Conservation (phyloP, 2,329 filamentous ascomycete species). For the Talaromyces sp. region DNA sequence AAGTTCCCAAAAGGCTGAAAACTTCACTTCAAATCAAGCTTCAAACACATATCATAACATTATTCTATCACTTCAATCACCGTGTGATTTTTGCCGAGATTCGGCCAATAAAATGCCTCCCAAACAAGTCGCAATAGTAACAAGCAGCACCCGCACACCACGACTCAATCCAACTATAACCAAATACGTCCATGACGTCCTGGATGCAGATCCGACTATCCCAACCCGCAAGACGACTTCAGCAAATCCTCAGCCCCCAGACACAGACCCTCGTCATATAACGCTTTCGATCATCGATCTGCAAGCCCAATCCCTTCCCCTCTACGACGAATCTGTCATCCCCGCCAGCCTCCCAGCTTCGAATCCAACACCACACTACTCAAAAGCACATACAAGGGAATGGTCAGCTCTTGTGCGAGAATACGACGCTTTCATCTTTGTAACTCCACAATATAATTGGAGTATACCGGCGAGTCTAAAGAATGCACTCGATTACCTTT, state of each 20-base stretch:
- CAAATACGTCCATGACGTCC: slow-evolving; percentile 33
- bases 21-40: too few relatives aligned
- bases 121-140: slow-evolving; percentile 39
- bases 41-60: not conserved
- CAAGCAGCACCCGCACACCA: slow-evolving; percentile 38
- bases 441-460: slow-evolving; percentile 58
- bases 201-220: slow-evolving; percentile 19
- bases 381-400: slow-evolving; percentile 36
- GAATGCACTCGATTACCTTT: slow-evolving; percentile 66
- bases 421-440: slow-evolving; percentile 46
- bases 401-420: slow-evolving; percentile 42
- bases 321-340: slow-evolving; percentile 44
- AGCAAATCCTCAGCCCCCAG: not conserved
- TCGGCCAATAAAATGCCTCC: slow-evolving; percentile 18
- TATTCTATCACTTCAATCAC: not conserved
- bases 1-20: too few relatives aligned
- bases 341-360: slow-evolving; percentile 36
- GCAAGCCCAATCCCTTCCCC: slow-evolving; percentile 34
- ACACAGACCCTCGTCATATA: slow-evolving; percentile 23
- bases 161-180: slow-evolving; percentile 41
- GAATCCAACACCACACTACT: slow-evolving; percentile 35
- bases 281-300: slow-evolving; percentile 37
- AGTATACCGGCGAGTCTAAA: slow-evolving; percentile 58
- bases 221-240: slow-evolving; percentile 16
- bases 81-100: too few relatives aligned